Evolutionary conservation across 140 eudicot species (phyloP), one percentile per base, ranked within the genome.

Genomic region (Senecio squalidus): DNA sequence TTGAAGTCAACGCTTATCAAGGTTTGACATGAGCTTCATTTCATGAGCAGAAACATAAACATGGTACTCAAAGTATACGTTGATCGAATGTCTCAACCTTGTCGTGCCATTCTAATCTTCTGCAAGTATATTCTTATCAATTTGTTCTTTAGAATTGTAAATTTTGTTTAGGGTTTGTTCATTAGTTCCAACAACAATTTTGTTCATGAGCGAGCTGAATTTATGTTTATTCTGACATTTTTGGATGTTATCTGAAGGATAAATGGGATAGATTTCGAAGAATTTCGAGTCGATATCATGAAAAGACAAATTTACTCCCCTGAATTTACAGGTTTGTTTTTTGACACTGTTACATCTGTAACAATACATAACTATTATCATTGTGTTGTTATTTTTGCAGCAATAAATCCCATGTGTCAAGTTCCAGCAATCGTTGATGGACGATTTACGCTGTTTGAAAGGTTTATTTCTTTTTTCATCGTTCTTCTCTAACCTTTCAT

Each of bases 211-310:
- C 40, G 11, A 1, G 40, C 11, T 34, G 40, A 34, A 34, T 34
- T 9, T 34, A 14, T 34, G 40, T 34, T 34, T 36, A 13, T 36
- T 34, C 2, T 34, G 13, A 13, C 29, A 29, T 50, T 38, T 49
- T 27, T 15, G 30, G 27, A 67, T 61, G 57, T 61, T 38, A 28
- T 49, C 25, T 56, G 15, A 31, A 85, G 95, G 79, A 36, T 69
- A 14, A 89, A 85, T 64, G 94, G 84, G 69, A 85, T 85, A 44
- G 89, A 85, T 10, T 85, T 82, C 47, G 95, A 89, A 59, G 95
- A 85, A 71, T 67, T 89, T 16, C 71, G 18, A 0, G 33, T 82
- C 20, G 82, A 85, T 4, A 23, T 89, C 26, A 13, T 69, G 49
- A 85, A 75, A 22, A 55, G 66, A 24, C 78, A 86, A 65, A 84